Base-by-base conservation (phyloP, 371 early-diverging fungal genomes). In the Apophysomyces ossiformis region DNA sequence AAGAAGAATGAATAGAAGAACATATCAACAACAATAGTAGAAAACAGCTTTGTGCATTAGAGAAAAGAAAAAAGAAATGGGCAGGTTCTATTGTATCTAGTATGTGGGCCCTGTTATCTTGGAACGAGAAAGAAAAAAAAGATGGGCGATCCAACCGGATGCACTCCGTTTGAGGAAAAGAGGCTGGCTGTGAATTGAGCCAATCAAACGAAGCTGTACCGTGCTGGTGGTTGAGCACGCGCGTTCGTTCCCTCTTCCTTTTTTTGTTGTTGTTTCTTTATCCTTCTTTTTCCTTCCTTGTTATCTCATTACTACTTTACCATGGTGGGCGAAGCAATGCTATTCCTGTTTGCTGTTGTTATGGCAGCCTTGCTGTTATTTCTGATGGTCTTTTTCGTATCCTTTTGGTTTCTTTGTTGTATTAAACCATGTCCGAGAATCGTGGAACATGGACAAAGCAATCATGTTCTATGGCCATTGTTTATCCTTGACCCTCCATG, bases 351-450 rank as follows among this genome's bases (percentile, higher is more conserved):
- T 75, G 94, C 91, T 46, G 89, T 96, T 70, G 87, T 96, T 66
- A 85, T 95, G 88, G 91, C 94, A 61, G 96, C 96, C 39, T 69
- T 91, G 45, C 85, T 97, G 66, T 85, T 97, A 72, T 97, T 97
- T 71, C 87, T 87, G 72, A 94, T 95, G 87, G 96, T 97, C 57
- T 97, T 93, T 79, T 96, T 94, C 78, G 95, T 95, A 89, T 69
- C 76, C 73, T 61, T 67, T 69, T 67, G n/a, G 57, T 82, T 68
- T 73, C 69, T 41, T 58, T 50, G 18, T 60, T n/a, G 2, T 26
- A 26, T 26, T 26, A 26, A 26, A 26, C 32, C 32, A 26, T 26
- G 32, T 3, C 32, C 32, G 32, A 26, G 32, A 26, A 26, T 26
- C 54, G 21, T 5, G 46, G 32, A 50, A 58, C 58, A 61, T 45